Conservation (phyloP, 495 filamentous ascomycete species). For the Tuber borchii region DNA sequence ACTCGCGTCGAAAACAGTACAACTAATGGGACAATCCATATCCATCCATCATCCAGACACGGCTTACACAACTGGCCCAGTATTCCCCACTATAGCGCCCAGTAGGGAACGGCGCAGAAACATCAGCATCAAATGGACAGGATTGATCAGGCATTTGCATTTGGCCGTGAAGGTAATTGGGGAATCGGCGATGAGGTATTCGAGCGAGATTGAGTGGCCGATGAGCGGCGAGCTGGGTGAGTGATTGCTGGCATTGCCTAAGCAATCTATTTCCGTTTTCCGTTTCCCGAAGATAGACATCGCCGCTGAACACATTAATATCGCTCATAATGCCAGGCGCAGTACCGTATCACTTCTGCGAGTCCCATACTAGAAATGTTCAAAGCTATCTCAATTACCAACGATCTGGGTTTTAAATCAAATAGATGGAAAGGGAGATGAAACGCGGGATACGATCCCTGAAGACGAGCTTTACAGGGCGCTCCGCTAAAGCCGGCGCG, state of each 20-base stretch:
- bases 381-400: neutral
- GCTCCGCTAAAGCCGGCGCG: neutral
- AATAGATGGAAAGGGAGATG: neutral
- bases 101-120: neutral
- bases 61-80: neutral
- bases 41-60: neutral
- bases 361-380: neutral
- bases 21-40: neutral
- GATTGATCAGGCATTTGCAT: neutral
- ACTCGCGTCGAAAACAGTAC: neutral
- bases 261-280: neutral
- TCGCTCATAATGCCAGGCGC: neutral
- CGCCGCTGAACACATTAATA: neutral
- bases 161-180: neutral
- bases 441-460: neutral
- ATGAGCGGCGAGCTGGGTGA: neutral
- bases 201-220: neutral
- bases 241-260: neutral
- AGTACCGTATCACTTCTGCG: neutral
- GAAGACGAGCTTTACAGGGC: neutral
- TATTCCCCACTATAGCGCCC: neutral
- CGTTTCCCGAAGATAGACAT: neutral
- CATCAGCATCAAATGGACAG: neutral
- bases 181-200: neutral
- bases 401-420: neutral